phyloP scores from a whole-genome alignment of 1,284 basidiomycete species.

The Coniferiporia sulphurascens region DNA sequence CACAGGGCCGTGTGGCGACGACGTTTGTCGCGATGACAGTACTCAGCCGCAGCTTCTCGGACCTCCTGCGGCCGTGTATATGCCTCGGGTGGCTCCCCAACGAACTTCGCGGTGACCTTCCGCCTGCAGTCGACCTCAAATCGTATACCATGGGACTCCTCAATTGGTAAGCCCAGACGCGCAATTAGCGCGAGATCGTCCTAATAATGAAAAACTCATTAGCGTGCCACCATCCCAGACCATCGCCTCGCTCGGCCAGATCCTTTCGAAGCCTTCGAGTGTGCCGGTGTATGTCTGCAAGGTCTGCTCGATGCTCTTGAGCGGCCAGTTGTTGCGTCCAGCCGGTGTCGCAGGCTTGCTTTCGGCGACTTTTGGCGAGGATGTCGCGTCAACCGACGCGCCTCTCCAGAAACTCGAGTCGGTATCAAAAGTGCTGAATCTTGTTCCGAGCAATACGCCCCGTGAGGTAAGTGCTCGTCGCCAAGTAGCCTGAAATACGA shows the following conservation, averaged over 20 bases:
- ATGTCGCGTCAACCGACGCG: constrained; percentile 42
- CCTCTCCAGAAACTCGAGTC: constrained; percentile 65
- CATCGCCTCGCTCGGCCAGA: constrained; percentile 56
- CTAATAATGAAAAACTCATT: constrained; percentile 17
- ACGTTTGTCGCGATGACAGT: constrained; percentile 59
- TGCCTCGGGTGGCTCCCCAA: constrained; percentile 64
- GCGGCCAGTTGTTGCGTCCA: constrained; percentile 60
- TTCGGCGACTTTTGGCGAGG: constrained; percentile 61
- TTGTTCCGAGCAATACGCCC: constrained; percentile 47
- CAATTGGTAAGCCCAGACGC: constrained; percentile 36
- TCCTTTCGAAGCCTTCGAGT: constrained; percentile 43
- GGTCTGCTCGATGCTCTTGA: constrained; percentile 55
- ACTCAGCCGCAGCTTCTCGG: constrained; percentile 50
- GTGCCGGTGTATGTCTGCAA: constrained; percentile 47
- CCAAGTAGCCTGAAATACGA: background rate
- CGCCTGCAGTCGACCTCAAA: constrained; percentile 1
- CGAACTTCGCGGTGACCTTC: constrained; percentile 8
- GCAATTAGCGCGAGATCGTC: constrained; percentile 12
- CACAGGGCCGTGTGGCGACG: constrained; percentile 40
- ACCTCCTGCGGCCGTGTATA: constrained; percentile 54
- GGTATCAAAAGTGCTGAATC: constrained; percentile 50
- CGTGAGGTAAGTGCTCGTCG: constrained; percentile 36
- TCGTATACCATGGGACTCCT: constrained; percentile 52
- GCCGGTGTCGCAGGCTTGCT: constrained; percentile 65
- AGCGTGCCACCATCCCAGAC: constrained; percentile 61